Base-by-base conservation (phyloP, 805 yeast genomes). In the Kluyveromyces aestuarii region DNA sequence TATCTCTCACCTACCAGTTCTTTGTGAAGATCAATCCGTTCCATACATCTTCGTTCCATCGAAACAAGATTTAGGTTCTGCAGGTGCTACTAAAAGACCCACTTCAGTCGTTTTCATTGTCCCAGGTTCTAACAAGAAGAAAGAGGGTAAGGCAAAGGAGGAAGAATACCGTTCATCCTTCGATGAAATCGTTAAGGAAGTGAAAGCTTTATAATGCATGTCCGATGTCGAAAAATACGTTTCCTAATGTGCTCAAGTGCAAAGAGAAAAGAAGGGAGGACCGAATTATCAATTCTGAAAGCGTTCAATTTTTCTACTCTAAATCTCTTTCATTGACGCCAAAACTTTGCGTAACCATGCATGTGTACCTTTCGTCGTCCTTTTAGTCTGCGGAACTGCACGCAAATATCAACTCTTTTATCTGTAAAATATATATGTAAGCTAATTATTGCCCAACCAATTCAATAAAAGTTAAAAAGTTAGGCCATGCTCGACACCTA, bases 1-100 rank as follows among this genome's bases (percentile, higher is more conserved):
- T 42, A 87, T 95, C 58, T 88, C 97, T 41, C 99, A 93, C 67
- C 80, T 93, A 49, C 99, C 99, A 48, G 97, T 95, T 44, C 78
- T 93, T 53, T 93, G 99, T 73, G 99, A 93, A 73, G 99, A 93
- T 67, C 74, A 79, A 55, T 72, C 85, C 44, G 97, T 93, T 45
- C 97, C 98, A 62, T 95, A 75, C 65, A 78, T 91, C 40, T 93
- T 93, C 70, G 80, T 93, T 54, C 99, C 99, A 61, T 89, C 97
- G 45, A 93, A 93, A 72, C 97, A 93, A 74, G 98, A 93, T 66
- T 79, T 93, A 57, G 99, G 99, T 36, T 86, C 96, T 54, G 99
- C 99, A 25, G 98, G 98, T 65, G 96, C 97, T 53, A 93, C 99
- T 50, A 93, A 93, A 76, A 85, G 99, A 77, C 98, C 99, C 59